phyloP scores from a whole-genome alignment of 805 yeast genomes.

The Wickerhamiella kazuoi region DNA sequence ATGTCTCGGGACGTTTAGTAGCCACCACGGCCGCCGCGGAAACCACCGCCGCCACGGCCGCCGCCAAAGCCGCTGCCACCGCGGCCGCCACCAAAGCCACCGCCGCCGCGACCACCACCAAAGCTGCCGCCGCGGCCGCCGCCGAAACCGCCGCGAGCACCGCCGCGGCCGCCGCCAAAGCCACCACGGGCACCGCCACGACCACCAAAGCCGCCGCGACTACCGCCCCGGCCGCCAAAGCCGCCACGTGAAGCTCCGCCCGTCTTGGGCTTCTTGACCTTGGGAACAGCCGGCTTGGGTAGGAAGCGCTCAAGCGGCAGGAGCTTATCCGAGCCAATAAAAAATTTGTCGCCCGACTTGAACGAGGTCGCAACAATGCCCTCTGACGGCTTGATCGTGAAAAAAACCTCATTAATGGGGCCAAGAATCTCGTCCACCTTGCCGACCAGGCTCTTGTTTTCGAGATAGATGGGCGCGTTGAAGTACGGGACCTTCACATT shows the following conservation, averaged over 20 bases:
- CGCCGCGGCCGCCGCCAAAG: constrained; percentile 27
- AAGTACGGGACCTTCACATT: constrained; percentile 92
- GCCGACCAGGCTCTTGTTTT: constrained; percentile 90
- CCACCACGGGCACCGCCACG: constrained; percentile 26
- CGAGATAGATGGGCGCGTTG: constrained; percentile 95
- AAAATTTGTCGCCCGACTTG: constrained; percentile 91
- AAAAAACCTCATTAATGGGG: constrained; percentile 92
- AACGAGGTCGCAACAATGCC: constrained; percentile 91
- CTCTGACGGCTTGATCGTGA: constrained; percentile 89
- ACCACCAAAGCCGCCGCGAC: constrained; percentile 27
- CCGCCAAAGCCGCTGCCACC: constrained; percentile 29
- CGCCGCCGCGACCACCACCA: constrained; percentile 25
- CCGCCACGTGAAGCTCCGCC: constrained; percentile 60
- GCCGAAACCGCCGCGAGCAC: constrained; percentile 26
- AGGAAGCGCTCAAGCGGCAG: constrained; percentile 91
- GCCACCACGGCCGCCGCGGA: constrained; percentile 20
- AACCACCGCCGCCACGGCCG: constrained; percentile 22
- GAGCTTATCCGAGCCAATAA: constrained; percentile 85
- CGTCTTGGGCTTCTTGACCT: constrained; percentile 34
- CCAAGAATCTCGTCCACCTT: constrained; percentile 97
- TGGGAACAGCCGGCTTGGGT: constrained; percentile 55
- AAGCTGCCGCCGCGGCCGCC: constrained; percentile 18
- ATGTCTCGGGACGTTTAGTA: too few relatives aligned
- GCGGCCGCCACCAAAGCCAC: constrained; percentile 27
- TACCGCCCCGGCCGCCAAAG: constrained; percentile 28